phyloP scores from a whole-genome alignment of 139 green algal species.

The Haematococcus lacustris region DNA sequence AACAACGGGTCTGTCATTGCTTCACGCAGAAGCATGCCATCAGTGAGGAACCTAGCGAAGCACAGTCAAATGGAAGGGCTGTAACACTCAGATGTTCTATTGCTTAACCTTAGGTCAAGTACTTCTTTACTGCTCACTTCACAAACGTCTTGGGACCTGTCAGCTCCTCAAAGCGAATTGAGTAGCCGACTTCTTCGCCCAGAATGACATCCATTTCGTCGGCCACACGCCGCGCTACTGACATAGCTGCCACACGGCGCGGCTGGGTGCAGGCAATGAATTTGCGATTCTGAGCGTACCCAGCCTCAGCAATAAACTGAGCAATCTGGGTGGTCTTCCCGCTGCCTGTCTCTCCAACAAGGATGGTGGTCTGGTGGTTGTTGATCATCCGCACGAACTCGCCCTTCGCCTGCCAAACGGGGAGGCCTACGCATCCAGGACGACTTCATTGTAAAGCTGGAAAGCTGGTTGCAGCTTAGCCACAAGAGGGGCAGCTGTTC shows the following conservation, averaged over 20 bases:
- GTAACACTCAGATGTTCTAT: too few relatives aligned
- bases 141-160: slow-evolving; percentile 85
- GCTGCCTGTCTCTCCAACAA: slow-evolving; percentile 95
- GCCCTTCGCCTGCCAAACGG: slow-evolving; percentile 91
- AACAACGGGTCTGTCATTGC: slow-evolving; percentile 86
- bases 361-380: slow-evolving; percentile 90
- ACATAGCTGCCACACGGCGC: slow-evolving; percentile 91
- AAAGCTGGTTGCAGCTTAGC: too few relatives aligned
- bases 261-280: slow-evolving; percentile 84
- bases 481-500: too few relatives aligned
- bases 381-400: slow-evolving; percentile 92
- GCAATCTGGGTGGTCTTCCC: slow-evolving; percentile 99
- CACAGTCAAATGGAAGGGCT: neutral
- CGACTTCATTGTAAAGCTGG: too few relatives aligned
- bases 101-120: neutral
- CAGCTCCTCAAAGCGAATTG: slow-evolving; percentile 97
- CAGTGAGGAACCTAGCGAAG: slow-evolving; percentile 73
- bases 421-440: slow-evolving; percentile 59
- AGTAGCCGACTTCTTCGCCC: slow-evolving; percentile 88
- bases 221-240: slow-evolving; percentile 90
- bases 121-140: slow-evolving; percentile 55
- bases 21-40: slow-evolving; percentile 96
- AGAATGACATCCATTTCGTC: slow-evolving; percentile 86
- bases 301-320: slow-evolving; percentile 90
- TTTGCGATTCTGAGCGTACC: slow-evolving; percentile 65